A percentile compares a stretch with the other conserved stretches of the same genome.
phyloP scores from a whole-genome alignment of 2,329 filamentous ascomycete genomes.

The Zasmidium angulare region DNA sequence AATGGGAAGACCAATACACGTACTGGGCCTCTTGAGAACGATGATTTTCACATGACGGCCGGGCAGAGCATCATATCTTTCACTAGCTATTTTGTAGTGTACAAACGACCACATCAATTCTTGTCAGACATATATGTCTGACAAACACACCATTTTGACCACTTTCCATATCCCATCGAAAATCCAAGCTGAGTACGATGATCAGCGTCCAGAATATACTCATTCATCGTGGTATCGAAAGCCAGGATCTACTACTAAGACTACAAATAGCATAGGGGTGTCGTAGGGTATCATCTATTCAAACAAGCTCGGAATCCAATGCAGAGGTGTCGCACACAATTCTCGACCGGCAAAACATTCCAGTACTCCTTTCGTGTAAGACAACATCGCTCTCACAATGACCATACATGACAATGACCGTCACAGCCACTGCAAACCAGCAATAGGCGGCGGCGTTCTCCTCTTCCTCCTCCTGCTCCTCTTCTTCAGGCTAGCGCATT shows the following conservation, averaged over 20 bases:
- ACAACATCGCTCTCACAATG: no score
- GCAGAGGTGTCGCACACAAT: no score
- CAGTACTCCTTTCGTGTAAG: no score
- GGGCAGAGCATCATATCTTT: neutral
- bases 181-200: no score
- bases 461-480: neutral
- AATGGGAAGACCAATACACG: no score
- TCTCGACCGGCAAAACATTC: no score
- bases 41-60: neutral
- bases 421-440: slow-evolving; percentile 10
- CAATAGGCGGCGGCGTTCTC: slow-evolving; percentile 1
- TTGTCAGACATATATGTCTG: no score
- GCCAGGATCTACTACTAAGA: neutral
- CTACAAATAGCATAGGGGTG: neutral
- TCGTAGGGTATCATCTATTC: neutral
- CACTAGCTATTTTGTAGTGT: neutral
- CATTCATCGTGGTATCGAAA: neutral
- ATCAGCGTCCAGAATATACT: neutral
- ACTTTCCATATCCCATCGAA: no score
- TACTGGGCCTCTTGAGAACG: no score
- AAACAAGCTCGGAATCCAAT: neutral
- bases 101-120: neutral
- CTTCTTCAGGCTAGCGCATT: neutral
- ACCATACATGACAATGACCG: neutral
- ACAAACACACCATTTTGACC: no score